phyloP scores from a whole-genome alignment of 768 basidiomycete species.

The Hygrophoropsis aurantiaca region DNA sequence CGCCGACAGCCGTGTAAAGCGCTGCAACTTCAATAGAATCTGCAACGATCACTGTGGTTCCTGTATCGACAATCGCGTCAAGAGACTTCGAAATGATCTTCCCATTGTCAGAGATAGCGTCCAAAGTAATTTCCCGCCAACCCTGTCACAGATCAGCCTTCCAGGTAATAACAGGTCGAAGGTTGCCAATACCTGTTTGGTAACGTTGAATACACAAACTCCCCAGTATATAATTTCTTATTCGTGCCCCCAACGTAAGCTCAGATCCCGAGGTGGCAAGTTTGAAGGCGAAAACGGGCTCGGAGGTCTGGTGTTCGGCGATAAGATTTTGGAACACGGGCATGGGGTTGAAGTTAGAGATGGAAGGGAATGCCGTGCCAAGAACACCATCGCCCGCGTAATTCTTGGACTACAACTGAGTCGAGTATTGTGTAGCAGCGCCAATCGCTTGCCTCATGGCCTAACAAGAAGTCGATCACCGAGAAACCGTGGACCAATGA shows the following conservation, averaged over 20 bases:
- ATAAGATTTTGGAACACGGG: conserved; percentile 49
- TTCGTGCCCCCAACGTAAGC: conserved; percentile 60
- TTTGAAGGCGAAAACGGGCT: conserved; percentile 49
- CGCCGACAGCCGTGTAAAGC: conserved; percentile 25
- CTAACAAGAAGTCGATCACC: conserved; percentile 8
- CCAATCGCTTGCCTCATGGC: conserved; percentile 44
- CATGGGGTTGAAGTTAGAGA: conserved; percentile 33
- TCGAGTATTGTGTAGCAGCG: conserved; percentile 39
- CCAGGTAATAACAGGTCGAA: conserved; percentile 15
- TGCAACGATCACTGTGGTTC: conserved; percentile 28
- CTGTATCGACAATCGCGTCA: conserved; percentile 36
- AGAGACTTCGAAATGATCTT: conserved; percentile 18
- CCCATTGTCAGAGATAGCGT: conserved; percentile 18
- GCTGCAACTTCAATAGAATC: conserved; percentile 21
- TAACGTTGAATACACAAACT: too few species aligned
- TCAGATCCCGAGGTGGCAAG: conserved; percentile 44
- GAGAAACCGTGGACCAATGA: conserved; percentile 14
- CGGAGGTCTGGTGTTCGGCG: conserved; percentile 20
- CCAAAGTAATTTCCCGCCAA: conserved; percentile 39
- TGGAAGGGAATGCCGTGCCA: conserved; percentile 40
- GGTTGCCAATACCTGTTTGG: neutral
- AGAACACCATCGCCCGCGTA: conserved; percentile 42
- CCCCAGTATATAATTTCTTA: conserved; percentile 40
- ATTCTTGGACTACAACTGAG: conserved; percentile 20
- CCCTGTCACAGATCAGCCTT: conserved; percentile 36